Evolutionary conservation across 2,329 filamentous ascomycete species (phyloP).

Genomic region (Talaromyces funiculosus): DNA sequence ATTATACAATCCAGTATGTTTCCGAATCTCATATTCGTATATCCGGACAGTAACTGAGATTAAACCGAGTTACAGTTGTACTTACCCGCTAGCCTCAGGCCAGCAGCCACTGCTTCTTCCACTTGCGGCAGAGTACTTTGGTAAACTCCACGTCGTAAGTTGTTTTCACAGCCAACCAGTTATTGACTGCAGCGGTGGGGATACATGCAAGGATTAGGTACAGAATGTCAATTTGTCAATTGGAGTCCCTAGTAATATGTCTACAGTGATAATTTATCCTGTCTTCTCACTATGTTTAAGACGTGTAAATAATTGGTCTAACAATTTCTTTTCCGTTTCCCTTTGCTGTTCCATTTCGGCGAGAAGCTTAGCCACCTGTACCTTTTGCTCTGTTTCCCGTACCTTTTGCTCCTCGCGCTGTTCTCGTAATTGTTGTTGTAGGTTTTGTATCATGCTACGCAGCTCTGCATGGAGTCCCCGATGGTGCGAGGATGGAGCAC

Average conservation of each 20-base stretch:
- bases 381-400: neutral
- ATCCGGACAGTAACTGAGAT: too few species aligned
- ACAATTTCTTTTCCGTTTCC: neutral
- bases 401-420: neutral
- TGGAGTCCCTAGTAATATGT: neutral
- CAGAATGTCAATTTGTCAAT: neutral
- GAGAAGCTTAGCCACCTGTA: neutral
- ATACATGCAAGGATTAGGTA: neutral
- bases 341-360: neutral
- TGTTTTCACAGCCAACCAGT: too few species aligned
- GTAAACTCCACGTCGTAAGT: too few species aligned
- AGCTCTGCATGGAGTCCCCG: slow-evolving; percentile 1
- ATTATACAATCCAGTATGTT: too few species aligned
- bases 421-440: neutral
- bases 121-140: too few species aligned
- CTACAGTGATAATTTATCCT: neutral
- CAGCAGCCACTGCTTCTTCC: too few species aligned
- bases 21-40: too few species aligned
- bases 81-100: too few species aligned
- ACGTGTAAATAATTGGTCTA: neutral
- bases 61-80: too few species aligned
- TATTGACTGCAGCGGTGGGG: too few species aligned
- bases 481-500: neutral
- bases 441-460: neutral
- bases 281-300: neutral